Evolutionary conservation across 140 eudicot genomes (phyloP).

Genomic region (Erigeron philadelphicus): DNA sequence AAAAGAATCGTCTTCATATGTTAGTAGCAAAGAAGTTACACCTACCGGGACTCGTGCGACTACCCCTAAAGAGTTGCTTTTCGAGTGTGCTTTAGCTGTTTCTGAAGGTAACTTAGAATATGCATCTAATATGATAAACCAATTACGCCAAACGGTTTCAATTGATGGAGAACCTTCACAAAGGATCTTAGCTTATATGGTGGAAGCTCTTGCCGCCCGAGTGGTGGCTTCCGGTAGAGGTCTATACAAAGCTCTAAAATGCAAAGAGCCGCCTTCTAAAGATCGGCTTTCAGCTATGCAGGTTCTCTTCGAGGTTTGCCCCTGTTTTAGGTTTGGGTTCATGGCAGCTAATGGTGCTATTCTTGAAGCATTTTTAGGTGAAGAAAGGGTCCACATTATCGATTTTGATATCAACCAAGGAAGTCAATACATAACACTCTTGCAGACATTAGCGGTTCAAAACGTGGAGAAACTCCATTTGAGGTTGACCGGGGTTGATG

Average conservation of each 20-base stretch:
- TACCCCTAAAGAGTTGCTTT: slow-evolving; percentile 61
- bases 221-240: slow-evolving; percentile 80
- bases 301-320: slow-evolving; percentile 86
- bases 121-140: slow-evolving; percentile 58
- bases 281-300: slow-evolving; percentile 95
- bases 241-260: slow-evolving; percentile 71
- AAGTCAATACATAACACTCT: slow-evolving; percentile 73
- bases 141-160: slow-evolving; percentile 64
- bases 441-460: slow-evolving; percentile 57
- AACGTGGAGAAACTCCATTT: slow-evolving; percentile 40
- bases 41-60: slow-evolving; percentile 14
- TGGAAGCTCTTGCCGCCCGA: slow-evolving; percentile 92
- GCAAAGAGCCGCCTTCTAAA: slow-evolving; percentile 78
- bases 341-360: slow-evolving; percentile 91
- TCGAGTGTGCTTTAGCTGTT: slow-evolving; percentile 64
- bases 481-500: slow-evolving; percentile 80
- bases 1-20: slow-evolving; percentile 61
- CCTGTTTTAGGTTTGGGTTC: slow-evolving; percentile 90
- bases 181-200: slow-evolving; percentile 88
- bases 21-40: slow-evolving; percentile 39
- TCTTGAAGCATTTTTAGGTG: slow-evolving; percentile 58
- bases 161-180: slow-evolving; percentile 90
- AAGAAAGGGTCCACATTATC: slow-evolving; percentile 57
- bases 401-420: slow-evolving; percentile 95
- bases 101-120: slow-evolving; percentile 53